Conservation (phyloP, 345 rosid species). For the Moringa oleifera region DNA sequence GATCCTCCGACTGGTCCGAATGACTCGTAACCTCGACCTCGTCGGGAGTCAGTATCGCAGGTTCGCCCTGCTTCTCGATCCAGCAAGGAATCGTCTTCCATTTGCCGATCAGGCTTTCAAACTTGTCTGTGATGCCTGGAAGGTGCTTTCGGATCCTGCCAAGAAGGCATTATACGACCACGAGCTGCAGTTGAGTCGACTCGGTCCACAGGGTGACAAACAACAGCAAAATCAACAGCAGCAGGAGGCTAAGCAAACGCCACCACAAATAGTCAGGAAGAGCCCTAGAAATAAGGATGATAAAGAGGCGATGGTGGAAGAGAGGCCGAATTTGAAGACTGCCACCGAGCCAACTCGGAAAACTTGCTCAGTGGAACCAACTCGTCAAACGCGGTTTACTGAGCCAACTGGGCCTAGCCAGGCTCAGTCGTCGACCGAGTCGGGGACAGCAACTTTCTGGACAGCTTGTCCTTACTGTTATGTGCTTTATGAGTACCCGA, state of each 20-base stretch:
- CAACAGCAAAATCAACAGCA: constrained; percentile 10
- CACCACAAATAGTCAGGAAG: constrained; percentile 7
- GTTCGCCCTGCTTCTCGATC: constrained; percentile 65
- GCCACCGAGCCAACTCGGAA: constrained; percentile 21
- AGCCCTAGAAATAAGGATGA: constrained; percentile 11
- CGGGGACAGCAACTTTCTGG: constrained; percentile 62
- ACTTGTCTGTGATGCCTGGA: constrained; percentile 82
- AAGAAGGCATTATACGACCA: constrained; percentile 70
- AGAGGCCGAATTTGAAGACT: constrained; percentile 23
- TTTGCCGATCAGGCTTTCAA: constrained; percentile 74
- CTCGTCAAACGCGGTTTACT: constrained; percentile 3
- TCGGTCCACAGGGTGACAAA: constrained; percentile 17
- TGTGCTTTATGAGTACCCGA: constrained; percentile 69
- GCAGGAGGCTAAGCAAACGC: constrained; percentile 7
- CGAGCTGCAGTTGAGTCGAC: constrained; percentile 60
- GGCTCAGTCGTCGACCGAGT: constrained; percentile 9
- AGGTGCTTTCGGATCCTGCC: constrained; percentile 57
- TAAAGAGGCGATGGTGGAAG: constrained; percentile 17
- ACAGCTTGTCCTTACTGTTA: constrained; percentile 92
- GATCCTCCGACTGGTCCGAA: constrained; percentile 65
- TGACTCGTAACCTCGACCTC: constrained; percentile 63
- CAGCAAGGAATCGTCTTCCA: constrained; percentile 52
- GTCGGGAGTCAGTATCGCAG: constrained; percentile 77
- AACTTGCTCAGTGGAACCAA: constrained; percentile 20
- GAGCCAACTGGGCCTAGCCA: constrained; percentile 20